Conservation (phyloP, 1,284 basidiomycete genomes). For the Sanguinoderma infundibulare region DNA sequence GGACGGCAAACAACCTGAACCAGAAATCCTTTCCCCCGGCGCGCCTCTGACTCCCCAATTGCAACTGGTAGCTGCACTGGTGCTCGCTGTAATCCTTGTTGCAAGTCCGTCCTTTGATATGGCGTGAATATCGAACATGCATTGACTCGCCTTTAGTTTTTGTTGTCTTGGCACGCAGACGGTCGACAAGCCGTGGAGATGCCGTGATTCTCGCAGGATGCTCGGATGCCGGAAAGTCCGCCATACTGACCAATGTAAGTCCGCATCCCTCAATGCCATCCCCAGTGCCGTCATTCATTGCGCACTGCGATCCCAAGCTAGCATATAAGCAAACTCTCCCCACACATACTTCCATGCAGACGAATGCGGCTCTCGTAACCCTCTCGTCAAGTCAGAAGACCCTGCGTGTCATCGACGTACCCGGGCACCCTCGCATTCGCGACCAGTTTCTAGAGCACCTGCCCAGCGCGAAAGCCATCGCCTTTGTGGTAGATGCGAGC, state of each 20-base stretch:
- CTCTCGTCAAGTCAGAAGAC: constrained; percentile 44
- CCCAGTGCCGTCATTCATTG: too few relatives aligned
- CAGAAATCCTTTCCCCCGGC: constrained; percentile 30
- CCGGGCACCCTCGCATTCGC: constrained; percentile 78
- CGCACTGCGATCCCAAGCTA: constrained; percentile 51
- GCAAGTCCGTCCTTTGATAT: constrained; percentile 25
- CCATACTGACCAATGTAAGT: constrained; percentile 60
- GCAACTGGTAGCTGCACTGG: constrained; percentile 31
- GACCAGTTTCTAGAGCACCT: constrained; percentile 72
- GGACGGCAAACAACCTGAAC: constrained; percentile 8
- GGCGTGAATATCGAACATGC: neutral
- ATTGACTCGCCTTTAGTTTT: constrained; percentile 29
- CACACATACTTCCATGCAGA: constrained; percentile 77
- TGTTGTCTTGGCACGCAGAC: constrained; percentile 47
- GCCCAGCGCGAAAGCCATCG: constrained; percentile 61
- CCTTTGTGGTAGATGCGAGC: constrained; percentile 78
- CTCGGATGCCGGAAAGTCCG: constrained; percentile 77
- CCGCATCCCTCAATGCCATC: too few relatives aligned
- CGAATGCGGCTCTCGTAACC: constrained; percentile 56
- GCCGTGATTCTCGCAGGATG: constrained; percentile 69
- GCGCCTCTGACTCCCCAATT: constrained; percentile 28
- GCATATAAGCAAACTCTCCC: constrained; percentile 64
- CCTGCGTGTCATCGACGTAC: constrained; percentile 69
- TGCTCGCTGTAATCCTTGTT: constrained; percentile 31
- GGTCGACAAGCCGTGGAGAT: constrained; percentile 53